phyloP scores from a whole-genome alignment of 2,329 filamentous ascomycete species.

The Mollisiaceae sp. region DNA sequence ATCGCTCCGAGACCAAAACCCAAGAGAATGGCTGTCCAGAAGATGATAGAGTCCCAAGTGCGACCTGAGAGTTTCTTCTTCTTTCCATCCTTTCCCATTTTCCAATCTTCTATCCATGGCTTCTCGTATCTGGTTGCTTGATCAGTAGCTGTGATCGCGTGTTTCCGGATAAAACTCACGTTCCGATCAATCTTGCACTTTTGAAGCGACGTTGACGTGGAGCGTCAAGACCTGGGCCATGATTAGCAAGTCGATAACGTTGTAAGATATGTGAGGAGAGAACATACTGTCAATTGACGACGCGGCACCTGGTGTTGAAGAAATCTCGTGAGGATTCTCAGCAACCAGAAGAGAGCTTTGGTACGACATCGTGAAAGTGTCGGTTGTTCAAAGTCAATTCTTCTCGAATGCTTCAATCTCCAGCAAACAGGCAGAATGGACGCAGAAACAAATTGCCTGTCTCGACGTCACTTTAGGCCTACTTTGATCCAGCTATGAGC shows the following conservation, averaged over 20 bases:
- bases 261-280: neutral
- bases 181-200: conserved; percentile 23
- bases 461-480: neutral
- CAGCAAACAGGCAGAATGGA: neutral
- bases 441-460: neutral
- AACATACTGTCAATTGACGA: conserved; percentile 10
- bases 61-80: conserved; percentile 21
- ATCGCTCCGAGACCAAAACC: conserved; percentile 19
- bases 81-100: conserved; percentile 13
- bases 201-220: conserved; percentile 18
- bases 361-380: conserved; percentile 15
- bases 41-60: conserved; percentile 20
- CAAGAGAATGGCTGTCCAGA: conserved; percentile 15
- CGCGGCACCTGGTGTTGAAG: neutral
- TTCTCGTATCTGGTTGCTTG: conserved; percentile 25
- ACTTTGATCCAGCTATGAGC: conserved; percentile 4
- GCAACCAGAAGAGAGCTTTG: conserved; percentile 12
- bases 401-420: neutral
- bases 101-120: conserved; percentile 21
- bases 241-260: neutral
- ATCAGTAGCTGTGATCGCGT: neutral
- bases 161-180: conserved; percentile 8
- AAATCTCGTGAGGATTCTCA: conserved; percentile 8
- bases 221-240: conserved; percentile 1
- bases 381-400: neutral